Conservation (phyloP, 805 yeast species). For the Lipomyces sp. region DNA sequence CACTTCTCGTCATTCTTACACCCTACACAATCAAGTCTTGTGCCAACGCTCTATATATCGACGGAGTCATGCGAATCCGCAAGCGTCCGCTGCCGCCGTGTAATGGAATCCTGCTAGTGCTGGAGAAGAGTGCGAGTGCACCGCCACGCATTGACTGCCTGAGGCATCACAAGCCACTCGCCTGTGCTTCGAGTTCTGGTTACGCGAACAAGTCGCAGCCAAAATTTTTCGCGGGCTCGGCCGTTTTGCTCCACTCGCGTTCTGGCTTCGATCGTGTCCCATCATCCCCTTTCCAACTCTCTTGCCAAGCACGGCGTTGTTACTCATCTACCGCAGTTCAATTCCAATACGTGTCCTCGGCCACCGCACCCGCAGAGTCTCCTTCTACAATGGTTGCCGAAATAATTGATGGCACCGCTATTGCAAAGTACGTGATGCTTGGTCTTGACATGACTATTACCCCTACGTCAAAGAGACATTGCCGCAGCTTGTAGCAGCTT, state of each 20-base stretch:
- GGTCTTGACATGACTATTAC: too few species aligned
- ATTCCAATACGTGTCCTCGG: neutral
- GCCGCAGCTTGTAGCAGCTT: neutral
- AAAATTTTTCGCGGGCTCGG: neutral
- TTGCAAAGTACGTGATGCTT: conserved; percentile 50
- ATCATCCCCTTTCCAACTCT: neutral
- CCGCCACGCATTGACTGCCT: neutral
- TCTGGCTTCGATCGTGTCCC: neutral
- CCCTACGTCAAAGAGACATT: too few species aligned
- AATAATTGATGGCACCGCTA: conserved; percentile 64
- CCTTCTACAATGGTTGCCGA: conserved; percentile 43
- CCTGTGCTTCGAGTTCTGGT: neutral
- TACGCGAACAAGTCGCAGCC: neutral
- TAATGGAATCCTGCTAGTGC: neutral
- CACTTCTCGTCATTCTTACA: neutral
- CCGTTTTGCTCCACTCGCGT: neutral
- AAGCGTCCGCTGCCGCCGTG: neutral
- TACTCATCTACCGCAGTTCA: conserved; percentile 7
- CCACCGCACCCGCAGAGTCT: neutral
- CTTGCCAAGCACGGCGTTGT: neutral
- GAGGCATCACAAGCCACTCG: neutral
- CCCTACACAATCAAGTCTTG: neutral
- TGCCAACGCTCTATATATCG: neutral
- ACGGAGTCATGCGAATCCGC: neutral
- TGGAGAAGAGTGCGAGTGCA: neutral